A percentile compares a stretch with the other conserved stretches of the same genome.
Evolutionary conservation across 176 grass and related monocot species (phyloP).

Genomic region (Triticum monococcum): DNA sequence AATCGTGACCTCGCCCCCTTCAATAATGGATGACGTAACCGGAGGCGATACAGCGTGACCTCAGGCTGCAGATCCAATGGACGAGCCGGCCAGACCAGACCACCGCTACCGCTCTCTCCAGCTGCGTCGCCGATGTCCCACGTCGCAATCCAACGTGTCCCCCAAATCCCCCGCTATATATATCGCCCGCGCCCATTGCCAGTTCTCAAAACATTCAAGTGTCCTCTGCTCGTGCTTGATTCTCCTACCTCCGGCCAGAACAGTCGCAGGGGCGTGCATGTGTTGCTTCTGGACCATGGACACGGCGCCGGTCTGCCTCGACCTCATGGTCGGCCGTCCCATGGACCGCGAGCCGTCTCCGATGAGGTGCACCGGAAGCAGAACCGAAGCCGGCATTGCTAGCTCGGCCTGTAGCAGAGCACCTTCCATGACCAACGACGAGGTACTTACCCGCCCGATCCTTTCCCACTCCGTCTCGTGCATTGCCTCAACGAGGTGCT

Average conservation of each 20-base stretch:
- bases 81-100: background rate
- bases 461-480: background rate
- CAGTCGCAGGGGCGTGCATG: background rate
- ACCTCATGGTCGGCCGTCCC: conserved; percentile 57
- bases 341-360: background rate
- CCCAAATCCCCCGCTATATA: background rate
- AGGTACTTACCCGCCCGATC: conserved; percentile 24
- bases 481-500: background rate
- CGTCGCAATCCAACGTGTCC: background rate
- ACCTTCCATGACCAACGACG: background rate
- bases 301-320: conserved; percentile 45
- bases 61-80: too few relatives aligned
- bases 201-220: background rate
- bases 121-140: too few relatives aligned
- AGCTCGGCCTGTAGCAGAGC: background rate
- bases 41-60: too few relatives aligned
- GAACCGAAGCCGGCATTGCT: background rate
- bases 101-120: too few relatives aligned
- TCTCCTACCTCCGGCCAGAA: background rate
- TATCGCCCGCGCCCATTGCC: background rate
- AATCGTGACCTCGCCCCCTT: too few relatives aligned
- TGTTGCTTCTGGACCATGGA: conserved; percentile 40
- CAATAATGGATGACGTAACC: too few relatives aligned
- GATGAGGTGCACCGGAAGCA: background rate
- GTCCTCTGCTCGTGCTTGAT: background rate